Evolutionary conservation across 257 asterid species (phyloP), one percentile per base, ranked within the genome.

Genomic region (Rehmannia glutinosa): DNA sequence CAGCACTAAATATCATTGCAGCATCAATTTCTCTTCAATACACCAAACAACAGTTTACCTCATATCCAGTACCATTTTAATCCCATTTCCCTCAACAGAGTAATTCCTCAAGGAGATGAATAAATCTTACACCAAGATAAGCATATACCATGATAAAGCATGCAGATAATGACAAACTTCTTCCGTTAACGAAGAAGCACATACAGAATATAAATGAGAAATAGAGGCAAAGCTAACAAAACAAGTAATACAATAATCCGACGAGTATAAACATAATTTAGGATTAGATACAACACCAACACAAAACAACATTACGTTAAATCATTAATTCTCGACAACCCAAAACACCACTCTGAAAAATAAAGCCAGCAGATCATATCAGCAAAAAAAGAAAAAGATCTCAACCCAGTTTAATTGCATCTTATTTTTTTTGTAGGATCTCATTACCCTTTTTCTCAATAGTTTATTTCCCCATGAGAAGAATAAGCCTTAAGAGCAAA

Each of bases 271-370:
- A 59, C 38, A 39, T 35, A 19, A n/a, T 17, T n/a, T 54, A 12
- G 24, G 12, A 56, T 28, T 15, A 51, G 39, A 32, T 47, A 17
- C 61, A 69, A 13, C 54, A 69, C 61, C 49, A 52, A 36, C 70
- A 61, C 24, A 46, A 49, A 25, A 17, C 2, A 32, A 24, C 49
- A 13, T n/a, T n/a, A n/a, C n/a, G n/a, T n/a, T n/a, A n/a, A 17
- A 62, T 13, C 35, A 4, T 53, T 20, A 35, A 38, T 24, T n/a
- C 24, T 35, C 11, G n/a, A 47, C n/a, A 66, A 59, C 21, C 2
- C 41, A 47, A 45, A 51, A 50, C 39, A 20, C 56, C 45, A 55
- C 50, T 7, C 25, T 20, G 42, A 30, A 59, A 25, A 60, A 51
- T 21, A 32, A 51, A 61, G n/a, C 51, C 62, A 49, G 2, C 28